These are phyloP conservation scores for Phialocephala subalpina DNA, from an alignment of 2,329 filamentous ascomycete species.

Conservation along the genomic window DNA sequence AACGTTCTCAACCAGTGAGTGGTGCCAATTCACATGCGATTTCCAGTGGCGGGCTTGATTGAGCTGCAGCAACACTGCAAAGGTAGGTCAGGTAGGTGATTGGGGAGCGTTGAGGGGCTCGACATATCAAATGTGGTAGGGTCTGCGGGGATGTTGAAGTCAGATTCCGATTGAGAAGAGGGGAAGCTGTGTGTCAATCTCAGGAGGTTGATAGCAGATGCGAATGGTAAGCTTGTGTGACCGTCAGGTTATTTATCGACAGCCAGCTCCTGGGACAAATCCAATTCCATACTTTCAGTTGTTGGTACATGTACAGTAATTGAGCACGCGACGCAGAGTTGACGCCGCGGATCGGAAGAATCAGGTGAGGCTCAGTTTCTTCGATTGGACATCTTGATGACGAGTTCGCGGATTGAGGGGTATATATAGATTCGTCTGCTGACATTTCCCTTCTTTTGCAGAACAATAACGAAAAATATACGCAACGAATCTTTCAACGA, in stretches of 20 bases:
- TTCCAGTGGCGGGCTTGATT: not conserved
- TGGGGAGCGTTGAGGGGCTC: not conserved
- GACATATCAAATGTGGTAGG: not conserved
- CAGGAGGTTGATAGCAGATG: conserved; percentile 4
- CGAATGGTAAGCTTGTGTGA: not conserved
- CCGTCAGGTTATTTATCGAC: not conserved
- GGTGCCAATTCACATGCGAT: not conserved
- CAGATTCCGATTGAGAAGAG: not conserved
- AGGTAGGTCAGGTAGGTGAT: not conserved
- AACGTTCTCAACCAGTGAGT: not conserved
- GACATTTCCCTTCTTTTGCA: not conserved
- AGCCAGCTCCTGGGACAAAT: too few relatives aligned
- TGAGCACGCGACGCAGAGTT: too few relatives aligned
- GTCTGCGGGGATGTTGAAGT: not conserved
- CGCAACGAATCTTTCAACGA: not conserved
- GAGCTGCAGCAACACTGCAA: not conserved
- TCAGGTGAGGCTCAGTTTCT: conserved; percentile 6
- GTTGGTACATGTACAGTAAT: too few relatives aligned
- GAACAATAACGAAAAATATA: not conserved
- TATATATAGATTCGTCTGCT: not conserved
- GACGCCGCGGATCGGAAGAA: not conserved
- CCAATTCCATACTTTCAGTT: too few relatives aligned
- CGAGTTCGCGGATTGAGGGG: not conserved
- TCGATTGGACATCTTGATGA: not conserved
- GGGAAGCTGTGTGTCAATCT: not conserved